Conservation (phyloP, 2,329 filamentous ascomycete species). For the Sporothrix protearum region DNA sequence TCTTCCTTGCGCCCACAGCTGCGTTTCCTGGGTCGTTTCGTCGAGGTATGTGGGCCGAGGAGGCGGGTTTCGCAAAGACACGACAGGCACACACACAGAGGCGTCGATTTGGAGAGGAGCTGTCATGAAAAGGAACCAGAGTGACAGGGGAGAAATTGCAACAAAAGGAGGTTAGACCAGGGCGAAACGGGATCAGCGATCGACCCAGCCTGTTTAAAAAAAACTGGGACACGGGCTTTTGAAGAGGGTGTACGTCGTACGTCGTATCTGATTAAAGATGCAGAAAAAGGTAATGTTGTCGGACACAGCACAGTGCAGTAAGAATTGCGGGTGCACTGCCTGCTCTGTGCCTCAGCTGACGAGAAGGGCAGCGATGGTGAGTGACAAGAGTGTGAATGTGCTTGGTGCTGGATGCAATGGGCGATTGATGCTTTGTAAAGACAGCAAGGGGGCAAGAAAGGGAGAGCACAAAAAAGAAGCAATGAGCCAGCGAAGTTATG, state of each 20-base stretch:
- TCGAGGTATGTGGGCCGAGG: slow-evolving; percentile 23
- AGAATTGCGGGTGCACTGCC: neutral
- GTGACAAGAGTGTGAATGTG: neutral
- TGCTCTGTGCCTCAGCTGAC: slow-evolving; percentile 10
- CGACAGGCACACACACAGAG: neutral
- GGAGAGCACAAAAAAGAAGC: neutral
- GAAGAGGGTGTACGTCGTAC: too few species aligned
- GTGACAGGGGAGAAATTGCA: slow-evolving; percentile 27
- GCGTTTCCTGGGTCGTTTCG: slow-evolving; percentile 18
- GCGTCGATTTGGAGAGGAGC: slow-evolving; percentile 2
- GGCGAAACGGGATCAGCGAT: slow-evolving; percentile 23
- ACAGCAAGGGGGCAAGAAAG: neutral
- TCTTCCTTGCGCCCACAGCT: neutral
- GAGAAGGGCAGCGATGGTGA: neutral
- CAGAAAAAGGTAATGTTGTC: neutral
- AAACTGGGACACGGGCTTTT: neutral
- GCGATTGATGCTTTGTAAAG: neutral
- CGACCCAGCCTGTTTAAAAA: slow-evolving; percentile 15
- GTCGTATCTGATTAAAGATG: slow-evolving; percentile 3
- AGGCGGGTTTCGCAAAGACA: slow-evolving; percentile 22
- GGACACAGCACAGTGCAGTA: slow-evolving; percentile 1
- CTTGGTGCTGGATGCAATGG: neutral
- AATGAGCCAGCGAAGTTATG: neutral
- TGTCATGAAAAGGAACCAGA: slow-evolving; percentile 6
- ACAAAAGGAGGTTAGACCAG: slow-evolving; percentile 27